A percentile compares a stretch with the other conserved stretches of the same genome.
These are phyloP conservation scores for Metschnikowia lachancei DNA, from an alignment of 805 yeast genomes.

Conservation along the genomic window DNA sequence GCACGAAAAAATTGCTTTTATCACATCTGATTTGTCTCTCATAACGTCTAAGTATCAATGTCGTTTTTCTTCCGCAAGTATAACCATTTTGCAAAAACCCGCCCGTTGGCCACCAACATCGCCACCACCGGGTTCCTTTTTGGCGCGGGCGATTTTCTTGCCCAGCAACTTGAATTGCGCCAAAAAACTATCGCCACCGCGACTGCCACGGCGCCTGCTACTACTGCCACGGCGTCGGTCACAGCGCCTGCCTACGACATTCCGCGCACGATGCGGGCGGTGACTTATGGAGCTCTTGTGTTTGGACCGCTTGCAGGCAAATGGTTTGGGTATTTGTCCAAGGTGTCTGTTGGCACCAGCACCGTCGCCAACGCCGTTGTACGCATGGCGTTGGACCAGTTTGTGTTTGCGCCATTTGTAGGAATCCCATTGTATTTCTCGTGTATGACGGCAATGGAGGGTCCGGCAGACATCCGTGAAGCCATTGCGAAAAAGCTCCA, in stretches of 20 bases:
- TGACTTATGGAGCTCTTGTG: slow-evolving; percentile 65
- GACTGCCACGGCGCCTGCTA: no score
- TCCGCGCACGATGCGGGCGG: slow-evolving; percentile 59
- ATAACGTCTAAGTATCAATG: no score
- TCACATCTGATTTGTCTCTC: no score
- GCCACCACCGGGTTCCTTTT: slow-evolving; percentile 55
- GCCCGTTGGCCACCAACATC: slow-evolving; percentile 47
- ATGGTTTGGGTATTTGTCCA: slow-evolving; percentile 60
- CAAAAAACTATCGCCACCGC: not conserved
- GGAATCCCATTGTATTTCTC: slow-evolving; percentile 70
- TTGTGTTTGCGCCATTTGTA: slow-evolving; percentile 70
- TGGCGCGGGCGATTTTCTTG: slow-evolving; percentile 73
- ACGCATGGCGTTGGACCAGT: slow-evolving; percentile 69
- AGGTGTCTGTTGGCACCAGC: slow-evolving; percentile 37
- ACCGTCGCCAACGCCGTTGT: slow-evolving; percentile 24
- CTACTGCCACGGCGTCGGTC: no score
- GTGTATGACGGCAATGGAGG: slow-evolving; percentile 66
- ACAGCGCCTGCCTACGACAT: slow-evolving; percentile 41
- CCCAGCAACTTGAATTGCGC: slow-evolving; percentile 53
- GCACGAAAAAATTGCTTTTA: no score
- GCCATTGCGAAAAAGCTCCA: slow-evolving; percentile 44
- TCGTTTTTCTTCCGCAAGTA: slow-evolving; percentile 18
- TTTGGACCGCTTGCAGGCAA: slow-evolving; percentile 74
- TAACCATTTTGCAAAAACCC: slow-evolving; percentile 27
- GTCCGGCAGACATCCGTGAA: slow-evolving; percentile 34